Base-by-base conservation (phyloP, 1,139 yeast genomes). In the Geotrichum siamense region DNA sequence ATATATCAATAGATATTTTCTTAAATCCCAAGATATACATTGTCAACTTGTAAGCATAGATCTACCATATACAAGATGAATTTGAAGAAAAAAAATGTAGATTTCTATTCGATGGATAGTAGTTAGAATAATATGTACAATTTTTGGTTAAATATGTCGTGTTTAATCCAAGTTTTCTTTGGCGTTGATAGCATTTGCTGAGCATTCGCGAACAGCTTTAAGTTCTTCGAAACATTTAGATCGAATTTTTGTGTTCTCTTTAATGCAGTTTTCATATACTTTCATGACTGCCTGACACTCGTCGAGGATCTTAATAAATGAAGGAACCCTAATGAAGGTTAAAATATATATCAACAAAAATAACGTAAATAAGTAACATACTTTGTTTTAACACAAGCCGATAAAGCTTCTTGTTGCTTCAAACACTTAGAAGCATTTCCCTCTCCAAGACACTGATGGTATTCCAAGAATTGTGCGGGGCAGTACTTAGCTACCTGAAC, bases 361-460 rank as follows among this genome's bases (percentile, higher is more conserved):
- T 22, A n/a, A n/a, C n/a, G n/a, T n/a, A n/a, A n/a, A 3, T 8
- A 6, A n/a, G 16, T 19, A 3, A 48, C 56, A 31, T 49, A 53
- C 46, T 68, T 62, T 4, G 68, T 64, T 55, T 69, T 71, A 49
- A 80, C 81, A 59, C 89, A 81, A 31, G 60, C 56, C 19, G 81
- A 72, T 48, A 81, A 67, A 19, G 63, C 63, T 29, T 61, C 58
- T 59, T 79, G 87, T 53, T 76, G 74, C 33, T 59, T 55, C 1
- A 63, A 59, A 55, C 89, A 81, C 43, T 65, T 61, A 44, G 69
- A 56, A 28, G 74, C 67, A 50, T 72, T 71, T 34, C 71, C 68
- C 19, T 64, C 67, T 44, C 78, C 65, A 67, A 81, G 71, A 54
- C 89, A 81, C 53, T 74, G 75, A 60, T 81, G 85, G 61, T 78